Evolutionary conservation across 176 grass and related monocot species (phyloP), one percentile per base, ranked within the genome.

Genomic region (Otatea glauca): DNA sequence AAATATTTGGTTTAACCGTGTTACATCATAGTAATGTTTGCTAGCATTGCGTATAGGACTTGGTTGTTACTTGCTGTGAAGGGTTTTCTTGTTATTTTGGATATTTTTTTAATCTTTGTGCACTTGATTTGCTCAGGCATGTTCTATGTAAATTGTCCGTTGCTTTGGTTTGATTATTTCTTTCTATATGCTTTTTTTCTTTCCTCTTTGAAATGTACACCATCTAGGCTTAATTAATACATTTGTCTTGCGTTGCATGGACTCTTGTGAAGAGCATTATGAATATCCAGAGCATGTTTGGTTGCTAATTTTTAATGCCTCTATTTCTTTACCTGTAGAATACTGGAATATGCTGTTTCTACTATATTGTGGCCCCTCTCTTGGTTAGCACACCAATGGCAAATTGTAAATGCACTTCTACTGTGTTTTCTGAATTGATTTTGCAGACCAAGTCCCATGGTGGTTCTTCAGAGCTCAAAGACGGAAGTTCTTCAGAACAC

Each of bases 401-500:
- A 54, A 75, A 75, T 35, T 75, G 44, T 87, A 53, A 84, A 29
- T 15, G 3, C 21, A 24, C 12, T 58, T 51, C 35, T 9, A 42
- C 9, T 5, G 21, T 87, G 42, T 68, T 69, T 37, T 18, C 50
- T 85, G 68, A 78, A 59, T 90, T 54, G 49, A 47, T 67, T 73
- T 72, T 84, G 53, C 76, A 89, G 84, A 75, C 69, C 75, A 90
- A 83, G 24, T 84, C 77, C 17, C 74, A 20, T 65, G 42, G 69
- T 63, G 81, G 53, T 69, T 84, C 62, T 61, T 54, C 58, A 17
- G 83, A 61, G 43, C 38, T 2, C 59, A 80, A 24, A 6, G 63
- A 86, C 4, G 79, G 66, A 86, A 53, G 21, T 39, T 86, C 75
- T 79, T 79, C 44, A 27, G 67, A 75, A 11, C 2, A 16, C 16